Base-by-base conservation (phyloP, 2,329 filamentous ascomycete species). In the Knufia petricola region DNA sequence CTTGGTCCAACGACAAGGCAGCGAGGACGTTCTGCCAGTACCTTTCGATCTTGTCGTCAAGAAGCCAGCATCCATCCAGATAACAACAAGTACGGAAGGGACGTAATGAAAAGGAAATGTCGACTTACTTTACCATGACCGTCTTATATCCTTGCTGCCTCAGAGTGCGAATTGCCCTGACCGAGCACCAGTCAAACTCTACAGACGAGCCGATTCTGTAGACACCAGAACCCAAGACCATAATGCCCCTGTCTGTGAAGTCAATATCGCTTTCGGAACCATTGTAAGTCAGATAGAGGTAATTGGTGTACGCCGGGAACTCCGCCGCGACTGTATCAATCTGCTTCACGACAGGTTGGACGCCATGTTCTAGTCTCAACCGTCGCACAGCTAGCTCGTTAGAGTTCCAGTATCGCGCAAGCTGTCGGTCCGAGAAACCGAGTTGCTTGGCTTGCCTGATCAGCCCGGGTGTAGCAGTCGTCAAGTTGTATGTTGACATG, bases 141-240 rank as follows among this genome's bases (percentile, higher is more conserved):
- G 92, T 96, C 75, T 96, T 96, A 73, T 84, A 81, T 2, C 85
- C 85, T 52, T 82, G 78, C 56, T 86, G 79, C 44, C 92, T 81
- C 6, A 98, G 77, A 1, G 92, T 96, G 54, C 90, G 82, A 54
- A 96, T 94, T 4, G 92, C 87, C 52, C 90, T 78, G 23, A 98
- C 92, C 3, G 92, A 95, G 66, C 92, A 96, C 92, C 92, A 98
- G 68, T 98, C 92, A 66, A 98, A 98, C 64, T 98, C 92, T 51
- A 98, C 92, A 0, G 90, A 95, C 0, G 89, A 95, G 57, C 92
- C 92, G 56, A 98, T 98, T 52, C 92, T 81, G 74, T 96, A 96
- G 8, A 95, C 89, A 67, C 90, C 90, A 26, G 89, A 95, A 12
- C 90, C 90, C 24, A 96, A 75, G 7, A 98, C 90, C 88, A 96